Evolutionary conservation across 441 rosid genomes (phyloP).

Genomic region (Eutrema salsugineum): DNA sequence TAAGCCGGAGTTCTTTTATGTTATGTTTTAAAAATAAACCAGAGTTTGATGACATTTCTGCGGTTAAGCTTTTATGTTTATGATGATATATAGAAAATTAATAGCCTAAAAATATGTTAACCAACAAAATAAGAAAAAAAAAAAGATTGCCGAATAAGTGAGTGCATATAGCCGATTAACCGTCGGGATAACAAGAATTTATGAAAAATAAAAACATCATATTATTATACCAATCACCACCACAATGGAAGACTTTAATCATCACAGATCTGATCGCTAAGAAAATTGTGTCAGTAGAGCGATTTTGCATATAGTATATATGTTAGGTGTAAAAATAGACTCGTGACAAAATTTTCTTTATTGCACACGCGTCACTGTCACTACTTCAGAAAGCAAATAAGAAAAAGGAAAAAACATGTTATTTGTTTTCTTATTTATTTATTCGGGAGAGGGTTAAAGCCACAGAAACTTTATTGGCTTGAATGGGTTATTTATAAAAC

Average conservation of each 20-base stretch:
- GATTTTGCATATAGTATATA: background rate
- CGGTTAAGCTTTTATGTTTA: too few relatives aligned
- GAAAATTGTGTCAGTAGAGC: too few relatives aligned
- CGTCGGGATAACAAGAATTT: background rate
- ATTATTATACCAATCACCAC: background rate
- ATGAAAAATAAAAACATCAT: background rate
- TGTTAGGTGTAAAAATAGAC: background rate
- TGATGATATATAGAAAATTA: background rate
- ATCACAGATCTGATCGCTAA: background rate
- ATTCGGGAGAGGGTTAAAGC: conserved; percentile 7
- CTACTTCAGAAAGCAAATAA: too few relatives aligned
- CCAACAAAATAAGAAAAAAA: background rate
- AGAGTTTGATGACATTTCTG: too few relatives aligned
- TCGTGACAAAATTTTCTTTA: background rate
- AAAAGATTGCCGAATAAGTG: background rate
- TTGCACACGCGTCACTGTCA: background rate
- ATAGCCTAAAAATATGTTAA: background rate
- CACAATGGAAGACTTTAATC: background rate
- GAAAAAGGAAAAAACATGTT: conserved; percentile 10
- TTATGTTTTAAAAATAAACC: too few relatives aligned
- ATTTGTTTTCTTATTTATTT: background rate
- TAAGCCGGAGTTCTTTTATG: too few relatives aligned
- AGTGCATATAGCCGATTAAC: background rate
- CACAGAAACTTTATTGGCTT: conserved; percentile 8
- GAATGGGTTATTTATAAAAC: background rate